Conservation (phyloP, 78 protist species). For the Dictyostelium firmibasis region DNA sequence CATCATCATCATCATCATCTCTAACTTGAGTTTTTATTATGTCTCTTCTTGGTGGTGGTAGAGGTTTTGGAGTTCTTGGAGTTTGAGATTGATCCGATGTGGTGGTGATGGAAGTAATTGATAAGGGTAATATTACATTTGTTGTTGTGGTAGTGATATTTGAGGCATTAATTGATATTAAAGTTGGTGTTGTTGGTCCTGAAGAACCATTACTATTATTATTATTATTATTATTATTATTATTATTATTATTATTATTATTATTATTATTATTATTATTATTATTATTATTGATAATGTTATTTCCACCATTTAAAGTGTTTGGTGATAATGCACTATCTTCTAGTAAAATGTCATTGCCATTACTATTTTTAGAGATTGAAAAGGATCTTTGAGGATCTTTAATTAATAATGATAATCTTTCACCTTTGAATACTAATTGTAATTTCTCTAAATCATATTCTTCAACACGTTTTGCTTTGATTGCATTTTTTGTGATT, state of each 20-base stretch:
- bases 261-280: not conserved
- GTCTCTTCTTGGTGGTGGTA: not conserved
- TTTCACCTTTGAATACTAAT: constrained; percentile 50
- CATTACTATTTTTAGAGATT: not conserved
- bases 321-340: not conserved
- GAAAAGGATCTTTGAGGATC: not conserved
- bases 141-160: not conserved
- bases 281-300: not conserved
- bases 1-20: not conserved
- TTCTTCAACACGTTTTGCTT: not conserved
- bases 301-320: not conserved
- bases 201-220: not conserved
- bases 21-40: not conserved
- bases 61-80: not conserved
- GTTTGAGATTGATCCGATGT: not conserved
- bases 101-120: not conserved
- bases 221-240: not conserved
- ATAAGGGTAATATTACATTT: not conserved
- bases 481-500: not conserved
- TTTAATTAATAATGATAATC: constrained; percentile 23
- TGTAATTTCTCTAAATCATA: constrained; percentile 43
- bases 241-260: not conserved
- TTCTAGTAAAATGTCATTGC: not conserved
- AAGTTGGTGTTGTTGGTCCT: not conserved
- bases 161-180: not conserved